Percentiles rank a stretch among this genome's conserved stretches.
Conservation (phyloP, 306 rosid genomes). For the Datisca glomerata region DNA sequence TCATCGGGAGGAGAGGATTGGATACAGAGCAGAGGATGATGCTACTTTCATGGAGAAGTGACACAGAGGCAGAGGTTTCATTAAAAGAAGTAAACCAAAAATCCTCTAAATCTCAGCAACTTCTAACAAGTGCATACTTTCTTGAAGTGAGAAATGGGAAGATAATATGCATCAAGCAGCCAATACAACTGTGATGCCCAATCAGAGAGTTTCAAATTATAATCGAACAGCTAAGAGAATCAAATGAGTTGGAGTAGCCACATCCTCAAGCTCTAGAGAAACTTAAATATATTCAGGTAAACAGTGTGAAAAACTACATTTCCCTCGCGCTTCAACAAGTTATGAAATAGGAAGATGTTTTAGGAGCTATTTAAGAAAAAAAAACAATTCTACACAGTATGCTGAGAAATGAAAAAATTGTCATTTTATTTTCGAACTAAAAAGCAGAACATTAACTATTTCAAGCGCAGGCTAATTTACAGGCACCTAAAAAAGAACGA, state of each 20-base stretch:
- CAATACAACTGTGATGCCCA: slow-evolving; percentile 91
- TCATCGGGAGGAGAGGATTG: too few relatives aligned
- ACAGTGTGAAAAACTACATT: slow-evolving; percentile 91
- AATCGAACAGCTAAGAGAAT: slow-evolving; percentile 86
- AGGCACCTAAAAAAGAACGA: too few relatives aligned
- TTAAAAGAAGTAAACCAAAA: too few relatives aligned
- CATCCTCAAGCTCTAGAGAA: slow-evolving; percentile 73
- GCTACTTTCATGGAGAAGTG: too few relatives aligned
- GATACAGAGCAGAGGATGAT: too few relatives aligned
- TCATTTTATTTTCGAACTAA: too few relatives aligned
- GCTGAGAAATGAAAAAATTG: too few relatives aligned
- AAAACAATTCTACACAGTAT: slow-evolving; percentile 74
- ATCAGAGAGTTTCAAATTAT: slow-evolving; percentile 83
- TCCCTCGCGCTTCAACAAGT: slow-evolving; percentile 67
- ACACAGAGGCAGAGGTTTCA: too few relatives aligned
- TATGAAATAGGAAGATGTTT: slow-evolving; percentile 77
- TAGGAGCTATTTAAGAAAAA: slow-evolving; percentile 89
- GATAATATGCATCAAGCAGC: slow-evolving; percentile 92
- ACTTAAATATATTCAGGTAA: slow-evolving; percentile 77
- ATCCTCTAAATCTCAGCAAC: too few relatives aligned
- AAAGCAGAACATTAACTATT: too few relatives aligned
- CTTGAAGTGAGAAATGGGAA: slow-evolving; percentile 77
- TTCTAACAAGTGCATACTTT: too few relatives aligned
- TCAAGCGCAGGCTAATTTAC: too few relatives aligned
- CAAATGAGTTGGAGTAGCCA: slow-evolving; percentile 78